A percentile compares a stretch with the other conserved stretches of the same genome.
Conservation (phyloP, 2,329 filamentous ascomycete genomes). For the Fusarium mundagurra region DNA sequence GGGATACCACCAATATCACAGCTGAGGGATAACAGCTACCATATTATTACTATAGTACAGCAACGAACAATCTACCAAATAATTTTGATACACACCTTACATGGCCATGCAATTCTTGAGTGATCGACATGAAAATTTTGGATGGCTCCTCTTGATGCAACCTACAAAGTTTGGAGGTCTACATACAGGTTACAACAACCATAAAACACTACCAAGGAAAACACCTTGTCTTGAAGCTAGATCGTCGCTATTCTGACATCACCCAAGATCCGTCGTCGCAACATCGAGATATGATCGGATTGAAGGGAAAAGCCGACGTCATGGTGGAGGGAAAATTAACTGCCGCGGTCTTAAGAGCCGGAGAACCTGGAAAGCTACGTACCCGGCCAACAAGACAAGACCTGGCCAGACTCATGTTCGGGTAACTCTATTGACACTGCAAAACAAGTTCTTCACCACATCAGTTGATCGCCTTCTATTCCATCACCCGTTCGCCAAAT, state of each 20-base stretch:
- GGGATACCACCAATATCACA: conserved; percentile 24
- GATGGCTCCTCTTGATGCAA: background rate
- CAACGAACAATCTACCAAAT: conserved; percentile 16
- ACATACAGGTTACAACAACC: too few species aligned
- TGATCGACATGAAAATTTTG: conserved; percentile 15
- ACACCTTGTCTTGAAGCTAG: background rate
- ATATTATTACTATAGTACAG: conserved; percentile 25
- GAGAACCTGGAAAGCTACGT: background rate
- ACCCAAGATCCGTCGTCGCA: conserved; percentile 8
- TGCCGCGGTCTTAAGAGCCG: conserved; percentile 14
- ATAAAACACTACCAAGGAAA: background rate
- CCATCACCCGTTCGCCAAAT: background rate
- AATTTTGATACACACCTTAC: background rate
- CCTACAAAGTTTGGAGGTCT: background rate
- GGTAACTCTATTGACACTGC: background rate
- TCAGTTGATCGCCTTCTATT: background rate
- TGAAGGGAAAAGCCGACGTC: conserved; percentile 14
- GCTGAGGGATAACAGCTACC: conserved; percentile 29
- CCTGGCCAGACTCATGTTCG: background rate
- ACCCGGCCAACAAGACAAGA: background rate
- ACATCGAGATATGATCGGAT: conserved; percentile 3
- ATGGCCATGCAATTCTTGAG: background rate
- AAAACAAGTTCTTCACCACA: background rate
- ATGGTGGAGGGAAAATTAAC: conserved; percentile 15
- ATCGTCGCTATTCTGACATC: conserved; percentile 22